phyloP scores from a whole-genome alignment of 768 basidiomycete genomes.

The Tricholoma furcatifolium region DNA sequence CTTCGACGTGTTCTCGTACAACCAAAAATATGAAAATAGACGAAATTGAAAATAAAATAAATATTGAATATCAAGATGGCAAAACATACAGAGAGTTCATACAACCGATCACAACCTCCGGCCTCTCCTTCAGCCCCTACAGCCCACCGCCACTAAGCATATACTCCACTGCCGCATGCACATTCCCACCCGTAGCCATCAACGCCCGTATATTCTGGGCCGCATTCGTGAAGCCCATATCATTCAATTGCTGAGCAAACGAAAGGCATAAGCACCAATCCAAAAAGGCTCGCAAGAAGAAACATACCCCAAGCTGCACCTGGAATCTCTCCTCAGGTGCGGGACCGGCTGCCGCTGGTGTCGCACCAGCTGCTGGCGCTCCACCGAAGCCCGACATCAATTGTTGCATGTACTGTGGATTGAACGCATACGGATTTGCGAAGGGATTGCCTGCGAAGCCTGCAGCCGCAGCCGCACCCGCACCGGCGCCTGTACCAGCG shows the following conservation, averaged over 20 bases:
- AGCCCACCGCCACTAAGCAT: constrained; percentile 77
- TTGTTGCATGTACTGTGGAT: constrained; percentile 47
- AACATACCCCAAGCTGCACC: constrained; percentile 71
- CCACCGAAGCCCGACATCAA: constrained; percentile 33
- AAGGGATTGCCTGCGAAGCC: constrained; percentile 10
- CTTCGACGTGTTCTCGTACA: too few relatives aligned
- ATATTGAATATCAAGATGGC: too few relatives aligned
- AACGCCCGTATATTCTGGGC: constrained; percentile 88
- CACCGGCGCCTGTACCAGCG: constrained; percentile 9
- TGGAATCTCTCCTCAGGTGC: constrained; percentile 89
- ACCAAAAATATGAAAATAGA: too few relatives aligned
- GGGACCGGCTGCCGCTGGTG: constrained; percentile 62
- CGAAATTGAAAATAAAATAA: too few relatives aligned
- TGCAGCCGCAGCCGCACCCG: constrained; percentile 23
- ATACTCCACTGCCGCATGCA: constrained; percentile 90
- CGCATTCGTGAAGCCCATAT: constrained; percentile 93
- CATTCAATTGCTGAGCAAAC: constrained; percentile 75
- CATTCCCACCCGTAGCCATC: constrained; percentile 89
- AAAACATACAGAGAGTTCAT: too few relatives aligned
- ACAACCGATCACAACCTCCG: too few relatives aligned
- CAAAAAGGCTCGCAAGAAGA: background rate
- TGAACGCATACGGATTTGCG: constrained; percentile 33
- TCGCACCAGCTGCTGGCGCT: constrained; percentile 33
- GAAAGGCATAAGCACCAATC: background rate
- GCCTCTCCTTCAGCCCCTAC: background rate